Evolutionary conservation across 1,284 basidiomycete genomes (phyloP).

Genomic region (Marasmius tenuissimus): DNA sequence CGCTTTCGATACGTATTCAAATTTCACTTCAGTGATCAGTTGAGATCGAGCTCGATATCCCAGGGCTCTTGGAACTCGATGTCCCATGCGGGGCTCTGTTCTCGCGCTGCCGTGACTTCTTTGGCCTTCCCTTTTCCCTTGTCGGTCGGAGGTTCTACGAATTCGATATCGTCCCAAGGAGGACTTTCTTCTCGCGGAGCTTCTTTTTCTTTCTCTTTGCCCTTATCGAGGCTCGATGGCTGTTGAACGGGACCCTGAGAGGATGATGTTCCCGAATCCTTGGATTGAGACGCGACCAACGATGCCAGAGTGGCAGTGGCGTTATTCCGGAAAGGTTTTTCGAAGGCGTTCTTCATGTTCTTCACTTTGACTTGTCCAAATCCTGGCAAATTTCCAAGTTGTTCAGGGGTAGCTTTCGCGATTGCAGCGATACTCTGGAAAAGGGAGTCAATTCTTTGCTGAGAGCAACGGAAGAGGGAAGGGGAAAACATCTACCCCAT

Average conservation of each 20-base stretch:
- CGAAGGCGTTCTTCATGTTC: constrained; percentile 75
- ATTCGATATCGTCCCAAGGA: neutral
- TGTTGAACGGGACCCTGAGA: neutral
- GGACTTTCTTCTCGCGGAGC: constrained; percentile 8
- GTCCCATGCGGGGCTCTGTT: constrained; percentile 10
- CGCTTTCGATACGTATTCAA: neutral
- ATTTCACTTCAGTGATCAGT: neutral
- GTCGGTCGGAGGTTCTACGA: constrained; percentile 30
- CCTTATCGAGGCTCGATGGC: constrained; percentile 46
- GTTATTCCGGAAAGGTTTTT: constrained; percentile 71
- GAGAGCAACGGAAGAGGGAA: neutral
- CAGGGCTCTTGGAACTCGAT: constrained; percentile 9
- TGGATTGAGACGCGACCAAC: constrained; percentile 25
- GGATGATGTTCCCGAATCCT: neutral
- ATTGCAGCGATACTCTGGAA: constrained; percentile 83
- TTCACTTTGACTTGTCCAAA: constrained; percentile 95
- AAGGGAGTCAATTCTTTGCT: constrained; percentile 5
- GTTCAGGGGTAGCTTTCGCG: constrained; percentile 69
- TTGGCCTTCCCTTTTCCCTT: constrained; percentile 46
- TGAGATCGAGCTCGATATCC: constrained; percentile 15
- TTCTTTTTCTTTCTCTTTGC: constrained; percentile 39
- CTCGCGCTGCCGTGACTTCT: constrained; percentile 13
- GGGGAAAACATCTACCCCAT: constrained; percentile 69
- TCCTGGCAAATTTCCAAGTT: constrained; percentile 84
- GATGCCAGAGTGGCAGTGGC: constrained; percentile 51